Evolutionary conservation across 1,284 basidiomycete species (phyloP), one percentile per base, ranked within the genome.

Genomic region (Fomitopsis schrenkii): DNA sequence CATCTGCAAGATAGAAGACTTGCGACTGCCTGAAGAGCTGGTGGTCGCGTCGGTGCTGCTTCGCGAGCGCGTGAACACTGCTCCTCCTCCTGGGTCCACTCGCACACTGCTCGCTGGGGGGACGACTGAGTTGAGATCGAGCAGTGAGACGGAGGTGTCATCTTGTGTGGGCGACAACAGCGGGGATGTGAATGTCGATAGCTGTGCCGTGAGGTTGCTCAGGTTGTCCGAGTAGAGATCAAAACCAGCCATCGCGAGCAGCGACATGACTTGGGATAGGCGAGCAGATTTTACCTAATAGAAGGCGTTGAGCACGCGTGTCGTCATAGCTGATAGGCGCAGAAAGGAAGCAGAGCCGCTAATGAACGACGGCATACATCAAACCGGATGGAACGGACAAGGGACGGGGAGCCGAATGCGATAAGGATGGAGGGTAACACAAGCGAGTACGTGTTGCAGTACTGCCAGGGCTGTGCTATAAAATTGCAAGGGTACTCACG

Each of bases 281-380:
- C 86, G 83, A 58, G 79, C 77, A 66, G 88, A 82, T 71, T 88
- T 90, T 60, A 90, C 87, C 87, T 89, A 67, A n/a, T 58, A 55
- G 33, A 45, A 42, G 54, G 26, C 30, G 41, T 44, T 63, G 33
- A 62, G 58, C 52, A 46, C 53, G 55, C 55, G 26, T 36, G 50
- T 38, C 55, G 55, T 42, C 48, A 41, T 54, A 54, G 9, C 9
- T 61, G 59, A 50, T 55, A 52, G 58, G n/a, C 36, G 40, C 22
- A 36, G 50, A 52, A 46, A 19, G 8, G 35, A 22, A 17, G 30
- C 14, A 9, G 22, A 58, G 30, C 15, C 3, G 41, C 48, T 28
- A 33, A 45, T 36, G 57, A 58, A 58, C 46, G 42, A n/a, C 40
- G 57, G 57, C 17, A 22, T 38, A 19, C 52, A 54, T 54, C 52